These are phyloP conservation scores for Apiospora kogelbergensis DNA, from an alignment of 2,329 filamentous ascomycete species.

Conservation along the genomic window DNA sequence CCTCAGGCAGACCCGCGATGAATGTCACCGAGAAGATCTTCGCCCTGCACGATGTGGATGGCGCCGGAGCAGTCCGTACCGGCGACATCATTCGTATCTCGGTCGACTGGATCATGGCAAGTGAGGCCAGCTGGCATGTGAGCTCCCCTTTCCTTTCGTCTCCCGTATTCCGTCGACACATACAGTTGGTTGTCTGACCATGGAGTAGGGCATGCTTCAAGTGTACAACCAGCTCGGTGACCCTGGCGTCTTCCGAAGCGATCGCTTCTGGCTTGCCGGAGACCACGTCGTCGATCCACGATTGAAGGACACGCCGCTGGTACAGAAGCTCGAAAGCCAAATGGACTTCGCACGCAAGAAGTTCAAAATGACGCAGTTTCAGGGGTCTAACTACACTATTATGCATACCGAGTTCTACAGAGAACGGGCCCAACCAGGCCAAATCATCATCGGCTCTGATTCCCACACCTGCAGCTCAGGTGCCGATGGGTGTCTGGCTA, in stretches of 20 bases:
- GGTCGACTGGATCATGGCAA: slow-evolving; percentile 47
- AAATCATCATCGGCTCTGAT: slow-evolving; percentile 44
- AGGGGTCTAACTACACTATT: slow-evolving; percentile 35
- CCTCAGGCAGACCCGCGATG: slow-evolving; percentile 28
- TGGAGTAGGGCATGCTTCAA: slow-evolving; percentile 36
- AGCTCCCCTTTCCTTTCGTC: slow-evolving; percentile 8
- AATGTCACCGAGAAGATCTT: slow-evolving; percentile 46
- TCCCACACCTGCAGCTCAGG: slow-evolving; percentile 47
- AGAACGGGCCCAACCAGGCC: slow-evolving; percentile 43
- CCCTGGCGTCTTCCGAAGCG: slow-evolving; percentile 46
- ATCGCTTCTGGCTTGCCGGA: slow-evolving; percentile 49
- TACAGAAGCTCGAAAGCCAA: slow-evolving; percentile 35
- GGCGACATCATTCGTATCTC: slow-evolving; percentile 41
- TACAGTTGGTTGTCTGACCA: not conserved
- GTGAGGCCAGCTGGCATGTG: slow-evolving; percentile 41
- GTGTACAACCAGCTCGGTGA: slow-evolving; percentile 39
- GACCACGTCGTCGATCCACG: slow-evolving; percentile 49
- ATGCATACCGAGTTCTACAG: slow-evolving; percentile 48
- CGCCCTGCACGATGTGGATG: slow-evolving; percentile 38
- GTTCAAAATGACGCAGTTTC: slow-evolving; percentile 43
- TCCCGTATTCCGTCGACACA: not conserved
- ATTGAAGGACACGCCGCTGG: slow-evolving; percentile 33
- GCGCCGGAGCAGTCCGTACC: slow-evolving; percentile 32
- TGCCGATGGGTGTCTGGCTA: slow-evolving; percentile 38
- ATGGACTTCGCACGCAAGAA: slow-evolving; percentile 35